Base-by-base conservation (phyloP, 768 basidiomycete genomes). In the Russula virescens region DNA sequence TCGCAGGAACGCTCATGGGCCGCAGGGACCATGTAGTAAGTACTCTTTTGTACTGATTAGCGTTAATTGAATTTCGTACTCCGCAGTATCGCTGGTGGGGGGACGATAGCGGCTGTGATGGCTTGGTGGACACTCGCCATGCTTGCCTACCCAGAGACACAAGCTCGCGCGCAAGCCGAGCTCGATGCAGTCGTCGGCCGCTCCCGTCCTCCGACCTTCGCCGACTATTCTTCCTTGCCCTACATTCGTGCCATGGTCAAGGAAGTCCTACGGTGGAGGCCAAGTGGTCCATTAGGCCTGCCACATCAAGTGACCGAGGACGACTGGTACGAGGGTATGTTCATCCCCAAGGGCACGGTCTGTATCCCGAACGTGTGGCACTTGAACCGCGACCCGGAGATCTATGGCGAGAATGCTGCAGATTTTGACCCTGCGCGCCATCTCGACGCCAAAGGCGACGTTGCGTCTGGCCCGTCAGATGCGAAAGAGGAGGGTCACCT, bases 401-500 rank as follows among this genome's bases (percentile, higher is more conserved):
- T 72, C 16, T 73, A 70, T 50, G 71, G 70, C 14, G 53, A 57
- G 9, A 66, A 73, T 40, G 68, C 42, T 2, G 62, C 64, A 8
- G 26, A 56, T 11, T 72, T 71, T 61, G 42, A 63, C 25, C 71
- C 71, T 1, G 64, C 54, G 11, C 53, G 73, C 14, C 61, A 66
- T 61, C 65, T 73, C 23, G 69, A 70, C 35, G 65, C 59, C 13
- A 54, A 69, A 2, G 71, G 66, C 2, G 35, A 65, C 11, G 26
- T 71, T 5, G 60, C 51, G 16, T 14, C 59, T 26, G 55, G 58
- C 26, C 55, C 53, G 2, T 57, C 66, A 0, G 66, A 71, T 25
- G 73, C 71, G 16, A 70, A 72, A 45, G 69, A 70, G 19, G 71
- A 71, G 61, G 65, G 69, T 0, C 68, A 73, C 52, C 53, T 65